Conservation (phyloP, 1,284 basidiomycete genomes). For the Coniferiporia weirii region DNA sequence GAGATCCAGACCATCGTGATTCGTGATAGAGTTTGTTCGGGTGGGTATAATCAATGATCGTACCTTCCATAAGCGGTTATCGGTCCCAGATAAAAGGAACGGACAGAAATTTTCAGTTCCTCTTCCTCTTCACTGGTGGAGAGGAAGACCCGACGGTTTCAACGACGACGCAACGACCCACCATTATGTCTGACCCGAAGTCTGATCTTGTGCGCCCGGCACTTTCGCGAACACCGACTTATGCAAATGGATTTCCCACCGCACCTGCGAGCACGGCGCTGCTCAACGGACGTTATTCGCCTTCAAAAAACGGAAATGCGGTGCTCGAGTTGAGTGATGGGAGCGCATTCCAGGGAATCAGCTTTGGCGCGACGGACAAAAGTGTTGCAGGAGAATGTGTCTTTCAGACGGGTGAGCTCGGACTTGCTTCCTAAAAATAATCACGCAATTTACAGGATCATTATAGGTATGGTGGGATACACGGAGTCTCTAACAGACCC, state of each 20-base stretch:
- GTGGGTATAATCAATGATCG: too few species aligned
- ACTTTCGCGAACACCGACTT: constrained; percentile 42
- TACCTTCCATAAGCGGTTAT: not conserved
- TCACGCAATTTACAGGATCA: not conserved
- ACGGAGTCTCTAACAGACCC: constrained; percentile 98
- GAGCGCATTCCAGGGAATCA: constrained; percentile 82
- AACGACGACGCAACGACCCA: constrained; percentile 25
- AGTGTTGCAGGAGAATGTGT: constrained; percentile 97
- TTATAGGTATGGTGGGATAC: constrained; percentile 95
- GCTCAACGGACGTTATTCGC: constrained; percentile 26
- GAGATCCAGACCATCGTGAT: too few species aligned
- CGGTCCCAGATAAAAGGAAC: not conserved
- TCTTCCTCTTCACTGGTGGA: constrained; percentile 51
- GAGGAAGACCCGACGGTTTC: constrained; percentile 43
- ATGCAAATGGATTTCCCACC: constrained; percentile 40
- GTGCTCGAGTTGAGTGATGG: constrained; percentile 93
- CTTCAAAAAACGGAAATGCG: constrained; percentile 40
- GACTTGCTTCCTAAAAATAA: not conserved
- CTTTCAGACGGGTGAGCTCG: constrained; percentile 91
- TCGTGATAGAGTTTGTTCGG: too few species aligned
- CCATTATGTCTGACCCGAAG: constrained; percentile 29
- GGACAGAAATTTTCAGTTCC: constrained; percentile 24
- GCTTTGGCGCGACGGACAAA: constrained; percentile 90
- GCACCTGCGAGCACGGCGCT: constrained; percentile 49
- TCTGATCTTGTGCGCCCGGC: constrained; percentile 36